Evolutionary conservation across 768 basidiomycete species (phyloP).

Genomic region (Flagelloscypha sp.): DNA sequence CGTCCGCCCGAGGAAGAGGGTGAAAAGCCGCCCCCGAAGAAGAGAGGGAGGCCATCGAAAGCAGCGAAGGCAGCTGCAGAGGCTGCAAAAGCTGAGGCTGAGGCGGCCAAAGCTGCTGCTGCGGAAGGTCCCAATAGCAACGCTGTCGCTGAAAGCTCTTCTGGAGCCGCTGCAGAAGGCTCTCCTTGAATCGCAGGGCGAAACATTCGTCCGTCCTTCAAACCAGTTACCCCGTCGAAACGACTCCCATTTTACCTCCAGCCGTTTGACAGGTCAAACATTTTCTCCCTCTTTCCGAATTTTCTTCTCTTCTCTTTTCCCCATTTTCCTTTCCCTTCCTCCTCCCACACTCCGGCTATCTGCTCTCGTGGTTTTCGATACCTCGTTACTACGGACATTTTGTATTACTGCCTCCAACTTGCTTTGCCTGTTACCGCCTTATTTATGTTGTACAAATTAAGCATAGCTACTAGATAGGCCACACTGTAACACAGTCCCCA

Average conservation of each 20-base stretch:
- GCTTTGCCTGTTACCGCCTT: slow-evolving; percentile 12
- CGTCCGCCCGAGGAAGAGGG: slow-evolving; percentile 39
- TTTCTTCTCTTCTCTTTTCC: slow-evolving; percentile 3
- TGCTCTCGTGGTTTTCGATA: slow-evolving; percentile 17
- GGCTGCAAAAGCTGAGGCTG: slow-evolving; percentile 28
- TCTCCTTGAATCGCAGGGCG: not conserved
- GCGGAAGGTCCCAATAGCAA: slow-evolving; percentile 65
- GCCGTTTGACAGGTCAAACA: slow-evolving; percentile 18
- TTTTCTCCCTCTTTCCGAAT: slow-evolving; percentile 12
- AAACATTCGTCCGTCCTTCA: not conserved
- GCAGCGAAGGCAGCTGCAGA: slow-evolving; percentile 39
- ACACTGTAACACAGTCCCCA: too few relatives aligned
- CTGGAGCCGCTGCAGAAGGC: slow-evolving; percentile 1
- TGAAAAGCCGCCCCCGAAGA: slow-evolving; percentile 45
- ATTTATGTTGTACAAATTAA: slow-evolving; percentile 24
- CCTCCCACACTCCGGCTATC: slow-evolving; percentile 18
- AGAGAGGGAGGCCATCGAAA: slow-evolving; percentile 72
- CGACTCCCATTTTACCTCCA: slow-evolving; percentile 1
- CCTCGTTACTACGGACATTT: slow-evolving; percentile 8
- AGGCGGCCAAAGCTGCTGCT: slow-evolving; percentile 37
- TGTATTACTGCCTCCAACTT: slow-evolving; percentile 2
- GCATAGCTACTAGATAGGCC: too few relatives aligned
- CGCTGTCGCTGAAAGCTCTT: slow-evolving; percentile 19
- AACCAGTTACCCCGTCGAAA: not conserved
- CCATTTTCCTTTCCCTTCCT: slow-evolving; percentile 30